Evolutionary conservation across 2,329 filamentous ascomycete species (phyloP), one percentile per base, ranked within the genome.

Genomic region (Colletotrichum salicis): DNA sequence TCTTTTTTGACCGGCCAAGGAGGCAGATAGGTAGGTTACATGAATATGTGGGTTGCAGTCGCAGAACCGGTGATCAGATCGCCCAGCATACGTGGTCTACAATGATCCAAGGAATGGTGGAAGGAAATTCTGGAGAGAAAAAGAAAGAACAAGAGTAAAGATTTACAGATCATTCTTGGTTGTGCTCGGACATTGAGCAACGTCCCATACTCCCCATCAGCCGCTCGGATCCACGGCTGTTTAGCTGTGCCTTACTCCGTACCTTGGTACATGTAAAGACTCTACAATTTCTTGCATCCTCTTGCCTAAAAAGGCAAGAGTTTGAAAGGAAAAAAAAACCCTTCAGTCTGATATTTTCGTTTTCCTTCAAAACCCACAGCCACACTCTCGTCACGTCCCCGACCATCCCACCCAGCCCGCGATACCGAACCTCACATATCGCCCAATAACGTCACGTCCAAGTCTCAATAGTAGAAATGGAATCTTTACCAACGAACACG

Each of bases 51-150:
- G 15, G 37, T 41, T 55, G 41, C 29, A n/a, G 31, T 31, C 31
- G 48, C 29, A 67, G 35, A 54, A 37, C 54, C 27, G 56, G 56
- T 61, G 56, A 70, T 67, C 63, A 61, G 67, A 70, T 70, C 63
- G 67, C 64, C 63, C 19, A 29, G 19, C 13, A 19, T 8, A 15
- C 37, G 37, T 41, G 54, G 67, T 63, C 52, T 24, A 19, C n/a
- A 52, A 22, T 27, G 24, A 19, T 56, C 62, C 35, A 41, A 41
- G 35, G 13, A 4, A 29, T 29, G 3, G 27, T 29, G 27, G 27
- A 45, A n/a, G 31, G 63, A 57, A 57, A 48, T 35, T 51, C 48
- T n/a, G 10, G 13, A 60, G 67, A 11, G 12, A 22, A 48, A 48
- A 8, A 13, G 13, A 41, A 19, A 41, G 15, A 41, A 5, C 3